Conservation (phyloP, 257 asterid genomes). For the Solanum gracilifrons region DNA sequence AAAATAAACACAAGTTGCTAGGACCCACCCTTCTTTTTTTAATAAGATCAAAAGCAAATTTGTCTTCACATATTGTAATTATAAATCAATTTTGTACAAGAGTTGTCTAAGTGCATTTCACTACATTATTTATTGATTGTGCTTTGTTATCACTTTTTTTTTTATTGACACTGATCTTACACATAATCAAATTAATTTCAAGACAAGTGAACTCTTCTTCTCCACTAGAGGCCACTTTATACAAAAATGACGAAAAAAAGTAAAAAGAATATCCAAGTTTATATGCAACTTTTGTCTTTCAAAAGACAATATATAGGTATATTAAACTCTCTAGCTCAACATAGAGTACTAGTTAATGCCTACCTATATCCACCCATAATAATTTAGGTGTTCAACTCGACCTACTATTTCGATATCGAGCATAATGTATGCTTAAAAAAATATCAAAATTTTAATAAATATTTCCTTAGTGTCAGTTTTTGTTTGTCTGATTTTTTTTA, state of each 20-base stretch:
- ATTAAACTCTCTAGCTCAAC: neutral
- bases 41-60: neutral
- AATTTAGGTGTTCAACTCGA: neutral
- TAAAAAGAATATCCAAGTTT: neutral
- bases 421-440: neutral
- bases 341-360: neutral
- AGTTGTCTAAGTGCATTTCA: neutral
- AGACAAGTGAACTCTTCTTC: neutral
- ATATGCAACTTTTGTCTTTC: neutral
- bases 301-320: neutral
- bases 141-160: neutral
- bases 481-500: too few species aligned
- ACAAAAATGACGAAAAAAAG: neutral
- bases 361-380: neutral
- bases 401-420: neutral
- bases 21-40: neutral
- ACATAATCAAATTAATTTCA: neutral
- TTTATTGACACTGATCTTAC: neutral
- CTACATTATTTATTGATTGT: neutral
- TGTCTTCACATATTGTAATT: neutral
- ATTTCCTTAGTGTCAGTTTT: too few species aligned
- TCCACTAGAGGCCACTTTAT: neutral
- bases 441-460: neutral
- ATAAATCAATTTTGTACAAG: neutral
- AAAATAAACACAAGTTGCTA: conserved; percentile 4